Evolutionary conservation across 2,329 filamentous ascomycete genomes (phyloP), one percentile per base, ranked within the genome.

Genomic region (Penicillium sp.): DNA sequence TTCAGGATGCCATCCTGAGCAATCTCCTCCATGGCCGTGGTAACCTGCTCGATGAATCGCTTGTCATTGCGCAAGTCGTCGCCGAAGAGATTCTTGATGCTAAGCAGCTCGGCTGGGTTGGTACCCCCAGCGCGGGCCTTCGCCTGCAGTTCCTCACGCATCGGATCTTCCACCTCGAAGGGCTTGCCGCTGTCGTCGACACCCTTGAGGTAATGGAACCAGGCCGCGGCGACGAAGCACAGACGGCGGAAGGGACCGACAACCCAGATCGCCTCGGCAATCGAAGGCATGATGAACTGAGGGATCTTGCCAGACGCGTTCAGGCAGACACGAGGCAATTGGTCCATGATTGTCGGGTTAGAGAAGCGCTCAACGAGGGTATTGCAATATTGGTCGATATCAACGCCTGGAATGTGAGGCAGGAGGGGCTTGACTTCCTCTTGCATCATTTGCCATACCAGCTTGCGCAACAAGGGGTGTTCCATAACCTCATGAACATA

Each of bases 341-440:
- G 78, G 54, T 81, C 79, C 77, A 76, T 80, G 62, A 81, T 81
- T 49, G 79, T 80, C 0, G 79, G 78, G 76, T 81, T 81, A 63
- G 77, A 76, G 71, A 81, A 81, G 34, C 79, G 79, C 66, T 79
- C 77, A 54, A 81, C 75, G 42, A 81, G 74, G 0, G 78, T 81
- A 54, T 74, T 68, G 72, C 77, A 80, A 68, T 81, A 81, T 59
- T 77, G 58, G 58, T 81, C 78, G 47, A 81, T 76, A 60, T 79
- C 66, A 54, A 81, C 78, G 34, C 77, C 79, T 0, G 72, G 70
- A 34, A 81, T 81, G 7, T 72, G 72, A 21, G 79, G 79, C 33
- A 81, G 68, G 15, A 79, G 69, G 0, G 79, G 79, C 70, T 80
- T 80, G 51, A 81, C 78, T 66, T 81, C 79, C 36, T 78, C 60